Base-by-base conservation (phyloP, 2,329 filamentous ascomycete genomes). In the Periconia digitata region DNA sequence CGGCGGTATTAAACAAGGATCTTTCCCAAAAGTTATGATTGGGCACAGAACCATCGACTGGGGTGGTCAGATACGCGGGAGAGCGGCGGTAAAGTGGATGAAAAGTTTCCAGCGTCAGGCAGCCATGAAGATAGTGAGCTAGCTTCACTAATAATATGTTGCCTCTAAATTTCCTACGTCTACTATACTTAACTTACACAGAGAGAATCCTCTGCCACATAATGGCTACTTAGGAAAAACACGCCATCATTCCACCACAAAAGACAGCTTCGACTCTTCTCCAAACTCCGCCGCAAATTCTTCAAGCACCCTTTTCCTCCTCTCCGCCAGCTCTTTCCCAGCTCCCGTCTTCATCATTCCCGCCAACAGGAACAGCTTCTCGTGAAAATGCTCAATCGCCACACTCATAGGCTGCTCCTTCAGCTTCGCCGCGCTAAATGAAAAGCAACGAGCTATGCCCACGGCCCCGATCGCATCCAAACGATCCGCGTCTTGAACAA, bases 401-500 rank as follows among this genome's bases (percentile, higher is more conserved):
- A 51, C 46, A 6, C 56, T 45, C 64, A 70, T 63, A 64, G 71
- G 63, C 1, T 61, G 54, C 43, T 58, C 42, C 1, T 53, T 60
- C 0, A 55, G 54, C 23, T 64, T 70, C 7, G 66, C 67, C 0
- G 86, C 91, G 0, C 87, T 84, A 67, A 85, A 96, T 0, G 86
- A 85, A 67, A 94, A 92, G 35, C 82, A 83, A 37, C 92, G 77
- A 2, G 83, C 92, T 47, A 96, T 85, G 0, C 92, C 92, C 23
- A 96, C 82, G 0, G 89, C 90, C 1, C 92, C 92, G 42, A 96
- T 85, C 3, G 91, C 89, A 72, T 97, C 92, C n/a, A 97, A 76
- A 6, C 92, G 80, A 74, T 96, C 92, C 3, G 92, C 92, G 70
- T 96, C 92, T 73, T 96, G 92, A 24, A 96, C 90, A 40, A 95